phyloP scores from a whole-genome alignment of 805 yeast genomes.

The Saccharomycopsis oosterbeekiorum region DNA sequence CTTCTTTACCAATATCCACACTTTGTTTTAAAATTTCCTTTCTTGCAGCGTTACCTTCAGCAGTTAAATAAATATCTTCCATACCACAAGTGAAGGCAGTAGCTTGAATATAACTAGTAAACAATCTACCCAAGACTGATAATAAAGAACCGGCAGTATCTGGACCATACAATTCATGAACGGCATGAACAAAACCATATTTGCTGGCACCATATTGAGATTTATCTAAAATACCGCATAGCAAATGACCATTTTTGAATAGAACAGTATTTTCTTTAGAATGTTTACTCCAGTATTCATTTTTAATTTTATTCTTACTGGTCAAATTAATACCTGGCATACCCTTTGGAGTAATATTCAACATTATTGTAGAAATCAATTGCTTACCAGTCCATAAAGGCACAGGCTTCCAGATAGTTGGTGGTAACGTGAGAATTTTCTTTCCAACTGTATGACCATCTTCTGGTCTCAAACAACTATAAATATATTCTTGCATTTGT shows the following conservation, averaged over 20 bases:
- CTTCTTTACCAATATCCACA: conserved; percentile 75
- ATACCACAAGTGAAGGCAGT: conserved; percentile 98
- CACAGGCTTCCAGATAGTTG: conserved; percentile 76
- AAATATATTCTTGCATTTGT: conserved; percentile 84
- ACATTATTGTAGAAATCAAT: conserved; percentile 80
- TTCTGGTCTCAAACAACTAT: conserved; percentile 93
- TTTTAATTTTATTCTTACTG: conserved; percentile 82
- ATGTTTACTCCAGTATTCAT: conserved; percentile 87
- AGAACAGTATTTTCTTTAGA: conserved; percentile 81
- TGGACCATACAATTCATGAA: conserved; percentile 94
- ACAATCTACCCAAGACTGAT: conserved; percentile 87
- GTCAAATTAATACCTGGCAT: conserved; percentile 86
- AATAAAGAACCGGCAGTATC: conserved; percentile 80
- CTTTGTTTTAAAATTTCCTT: conserved; percentile 68
- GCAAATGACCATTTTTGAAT: conserved; percentile 75
- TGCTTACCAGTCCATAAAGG: conserved; percentile 98
- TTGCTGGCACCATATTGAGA: conserved; percentile 98
- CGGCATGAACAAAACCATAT: conserved; percentile 91
- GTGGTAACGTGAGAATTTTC: conserved; percentile 70
- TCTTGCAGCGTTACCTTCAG: conserved; percentile 87
- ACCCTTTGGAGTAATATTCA: conserved; percentile 76
- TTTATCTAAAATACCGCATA: conserved; percentile 92
- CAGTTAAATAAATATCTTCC: conserved; percentile 93
- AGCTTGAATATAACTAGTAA: conserved; percentile 86
- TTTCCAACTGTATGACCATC: conserved; percentile 85